phyloP scores from a whole-genome alignment of 2,329 filamentous ascomycete species.

The Hypoxylon sp. region DNA sequence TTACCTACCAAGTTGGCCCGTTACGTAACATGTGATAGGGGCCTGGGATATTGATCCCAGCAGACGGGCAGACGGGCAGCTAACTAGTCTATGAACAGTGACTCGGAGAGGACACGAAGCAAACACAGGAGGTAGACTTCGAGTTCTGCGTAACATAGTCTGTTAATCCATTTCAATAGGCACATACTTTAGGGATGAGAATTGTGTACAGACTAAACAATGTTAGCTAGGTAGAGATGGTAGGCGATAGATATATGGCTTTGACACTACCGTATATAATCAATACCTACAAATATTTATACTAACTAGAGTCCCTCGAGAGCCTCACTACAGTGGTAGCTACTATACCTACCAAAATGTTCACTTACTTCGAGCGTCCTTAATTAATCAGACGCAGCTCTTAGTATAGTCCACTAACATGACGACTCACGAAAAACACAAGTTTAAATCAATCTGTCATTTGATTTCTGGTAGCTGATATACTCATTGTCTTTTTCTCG shows the following conservation, averaged over 20 bases:
- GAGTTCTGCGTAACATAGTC: neutral
- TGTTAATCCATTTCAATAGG: neutral
- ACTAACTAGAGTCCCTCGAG: neutral
- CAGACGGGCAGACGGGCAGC: no score
- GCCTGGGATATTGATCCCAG: no score
- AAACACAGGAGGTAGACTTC: neutral
- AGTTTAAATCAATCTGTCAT: constrained; percentile 19
- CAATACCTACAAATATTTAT: neutral
- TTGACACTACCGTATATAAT: neutral
- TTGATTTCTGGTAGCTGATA: constrained; percentile 24
- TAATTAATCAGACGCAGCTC: neutral
- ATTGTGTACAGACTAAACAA: no score
- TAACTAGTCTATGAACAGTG: neutral
- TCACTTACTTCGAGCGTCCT: neutral
- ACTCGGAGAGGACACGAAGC: neutral
- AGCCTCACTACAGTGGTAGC: neutral
- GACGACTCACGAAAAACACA: neutral
- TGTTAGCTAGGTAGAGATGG: neutral
- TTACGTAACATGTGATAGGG: no score
- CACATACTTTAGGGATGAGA: neutral
- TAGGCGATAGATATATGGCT: neutral
- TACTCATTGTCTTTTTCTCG: constrained; percentile 13
- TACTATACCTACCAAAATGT: neutral
- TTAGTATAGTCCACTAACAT: neutral
- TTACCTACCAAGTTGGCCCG: neutral